Evolutionary conservation across 345 rosid species (phyloP), one percentile per base, ranked within the genome.

Genomic region (Aquilaria sinensis): DNA sequence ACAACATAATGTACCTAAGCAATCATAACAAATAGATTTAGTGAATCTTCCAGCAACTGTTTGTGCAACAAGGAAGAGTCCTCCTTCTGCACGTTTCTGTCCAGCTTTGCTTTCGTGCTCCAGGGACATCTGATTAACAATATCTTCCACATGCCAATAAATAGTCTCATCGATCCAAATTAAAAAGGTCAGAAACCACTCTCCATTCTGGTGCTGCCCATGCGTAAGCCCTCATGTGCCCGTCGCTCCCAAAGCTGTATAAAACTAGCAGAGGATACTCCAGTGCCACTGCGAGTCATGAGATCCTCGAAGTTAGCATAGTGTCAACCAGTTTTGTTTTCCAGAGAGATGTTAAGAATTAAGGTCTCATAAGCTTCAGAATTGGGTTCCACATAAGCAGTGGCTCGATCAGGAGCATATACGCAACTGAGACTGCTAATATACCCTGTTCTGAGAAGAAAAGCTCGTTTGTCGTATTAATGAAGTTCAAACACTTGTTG

Each of bases 91-190:
- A n/a, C n/a, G n/a, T n/a, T n/a, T n/a, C n/a, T n/a, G n/a, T n/a
- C n/a, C n/a, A n/a, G n/a, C n/a, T n/a, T n/a, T n/a, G n/a, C n/a
- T n/a, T n/a, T n/a, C n/a, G n/a, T n/a, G n/a, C n/a, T n/a, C n/a
- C n/a, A n/a, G n/a, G n/a, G n/a, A n/a, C n/a, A n/a, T n/a, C n/a
- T n/a, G n/a, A n/a, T n/a, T n/a, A n/a, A n/a, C n/a, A n/a, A 56
- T 73, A 76, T 9, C 51, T 64, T 4, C 80, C 78, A 2, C 83
- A 76, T 12, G 11, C 78, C 46, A 37, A 6, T 12, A 80, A 78
- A 50, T 70, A 75, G 31, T 0, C 60, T 47, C 80, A 79, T 10
- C 58, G 64, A 1, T 47, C 64, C 4, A 45, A 9, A 4, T 0
- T 3, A 1, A 76, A 55, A 9, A 76, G 23, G 57, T 79, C 83